Evolutionary conservation across 768 basidiomycete species (phyloP), one percentile per base, ranked within the genome.

Genomic region (Tulasnella sp.): DNA sequence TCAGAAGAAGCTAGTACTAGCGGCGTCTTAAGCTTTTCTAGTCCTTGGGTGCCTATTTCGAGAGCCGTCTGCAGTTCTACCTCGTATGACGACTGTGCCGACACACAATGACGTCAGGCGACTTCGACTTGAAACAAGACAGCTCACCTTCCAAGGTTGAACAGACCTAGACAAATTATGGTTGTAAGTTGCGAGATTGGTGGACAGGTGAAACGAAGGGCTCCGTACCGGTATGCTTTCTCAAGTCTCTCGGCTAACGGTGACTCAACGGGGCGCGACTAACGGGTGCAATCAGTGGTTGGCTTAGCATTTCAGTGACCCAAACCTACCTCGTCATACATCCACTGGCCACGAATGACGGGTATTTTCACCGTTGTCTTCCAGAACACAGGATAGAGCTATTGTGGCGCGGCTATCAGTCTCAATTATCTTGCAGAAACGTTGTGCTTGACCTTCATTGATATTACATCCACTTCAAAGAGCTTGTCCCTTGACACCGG

Each of bases 381-480:
- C 86, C 86, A 86, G 80, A 85, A 86, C 1, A 86, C 85, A 0
- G 86, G 85, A 77, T 83, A 82, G 26, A 86, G 82, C 67, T 83
- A 39, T 44, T 29, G 5, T 29, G 44, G 40, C 29, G 26, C 5
- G 37, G 23, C 70, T n/a, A 9, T 26, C 35, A 18, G 69, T 74
- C 11, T 57, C 20, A 55, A 9, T 32, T 26, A 23, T 70, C 15
- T 73, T 23, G 35, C 20, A 61, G 40, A 42, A 29, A 46, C 15
- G 23, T 42, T 15, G 9, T 15, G 10, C 75, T 81, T 29, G 35
- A 82, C 83, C 69, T 79, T 79, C 82, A 83, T 83, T 7, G 73
- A 77, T 42, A 77, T 71, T 11, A 83, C 82, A 79, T 83, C 82
- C 39, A 83, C 81, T 77, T 83, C 83, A 71, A 82, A 83, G 29